phyloP scores from a whole-genome alignment of 306 rosid species.

The Rosa lucieae region DNA sequence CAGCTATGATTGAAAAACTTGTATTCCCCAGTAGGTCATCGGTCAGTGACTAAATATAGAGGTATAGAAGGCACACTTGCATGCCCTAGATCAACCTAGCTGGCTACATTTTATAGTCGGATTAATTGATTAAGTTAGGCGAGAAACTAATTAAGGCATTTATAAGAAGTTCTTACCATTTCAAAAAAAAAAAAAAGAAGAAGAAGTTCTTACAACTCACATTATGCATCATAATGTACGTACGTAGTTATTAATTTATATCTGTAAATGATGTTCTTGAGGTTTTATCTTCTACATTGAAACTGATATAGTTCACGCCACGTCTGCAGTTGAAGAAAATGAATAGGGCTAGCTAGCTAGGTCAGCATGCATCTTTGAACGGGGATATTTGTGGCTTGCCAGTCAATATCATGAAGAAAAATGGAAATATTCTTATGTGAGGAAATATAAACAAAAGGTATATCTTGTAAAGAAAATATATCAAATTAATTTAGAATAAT shows the following conservation, averaged over 20 bases:
- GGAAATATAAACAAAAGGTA: conserved; percentile 22
- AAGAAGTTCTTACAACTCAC: not conserved
- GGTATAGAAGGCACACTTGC: not conserved
- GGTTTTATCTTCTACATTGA: not conserved
- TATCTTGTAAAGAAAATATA: not conserved
- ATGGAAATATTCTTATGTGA: conserved; percentile 56
- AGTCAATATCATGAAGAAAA: conserved; percentile 49
- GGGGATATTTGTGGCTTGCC: conserved; percentile 48
- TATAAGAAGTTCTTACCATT: not conserved
- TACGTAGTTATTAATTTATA: not conserved
- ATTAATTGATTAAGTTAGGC: not conserved
- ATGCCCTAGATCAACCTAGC: not conserved
- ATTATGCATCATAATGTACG: not conserved
- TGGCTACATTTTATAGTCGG: conserved; percentile 1
- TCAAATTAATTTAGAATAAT: conserved; percentile 5
- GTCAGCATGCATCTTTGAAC: conserved; percentile 23
- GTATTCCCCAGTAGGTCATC: conserved; percentile 22
- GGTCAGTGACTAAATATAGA: not conserved
- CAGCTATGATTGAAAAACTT: conserved; percentile 29
- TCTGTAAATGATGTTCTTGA: not conserved
- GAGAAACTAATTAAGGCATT: not conserved
- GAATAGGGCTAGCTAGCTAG: not conserved
- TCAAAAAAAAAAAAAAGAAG: too few species aligned
- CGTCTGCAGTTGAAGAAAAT: not conserved
- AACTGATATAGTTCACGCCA: not conserved